Conservation (phyloP, 225 moss, liverwort and hornwort species). For the Lunularia cruciata region DNA sequence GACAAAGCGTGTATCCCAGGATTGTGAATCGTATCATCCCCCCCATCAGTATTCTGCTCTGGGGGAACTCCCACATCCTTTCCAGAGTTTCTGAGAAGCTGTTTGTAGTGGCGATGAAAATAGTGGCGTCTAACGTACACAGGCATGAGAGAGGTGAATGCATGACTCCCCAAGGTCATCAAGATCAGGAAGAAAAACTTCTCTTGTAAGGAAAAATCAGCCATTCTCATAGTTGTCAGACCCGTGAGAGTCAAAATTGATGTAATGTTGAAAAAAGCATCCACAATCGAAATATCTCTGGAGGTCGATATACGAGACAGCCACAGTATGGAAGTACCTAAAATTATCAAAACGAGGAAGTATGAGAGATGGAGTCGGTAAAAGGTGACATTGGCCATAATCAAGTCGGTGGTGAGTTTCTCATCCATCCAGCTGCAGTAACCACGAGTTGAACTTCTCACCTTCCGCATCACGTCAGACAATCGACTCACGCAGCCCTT, state of each 20-base stretch:
- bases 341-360: constrained; percentile 36
- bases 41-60: too few relatives aligned
- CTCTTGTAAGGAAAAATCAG: constrained; percentile 51
- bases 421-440: background rate
- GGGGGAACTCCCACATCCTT: too few relatives aligned
- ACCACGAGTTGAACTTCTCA: background rate
- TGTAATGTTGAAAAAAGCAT: constrained; percentile 58
- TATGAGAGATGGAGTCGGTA: constrained; percentile 51
- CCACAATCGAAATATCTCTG: constrained; percentile 43
- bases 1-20: too few relatives aligned
- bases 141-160: constrained; percentile 67
- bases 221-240: constrained; percentile 43
- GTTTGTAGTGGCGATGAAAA: constrained; percentile 29
- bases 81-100: background rate
- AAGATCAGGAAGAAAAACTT: constrained; percentile 41
- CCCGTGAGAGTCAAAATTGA: constrained; percentile 60
- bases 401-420: background rate
- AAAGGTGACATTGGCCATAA: constrained; percentile 36
- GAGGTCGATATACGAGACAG: constrained; percentile 18
- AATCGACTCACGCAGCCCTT: too few relatives aligned
- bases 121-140: constrained; percentile 55
- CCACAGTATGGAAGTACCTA: constrained; percentile 54
- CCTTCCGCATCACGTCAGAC: background rate
- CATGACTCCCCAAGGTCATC: constrained; percentile 63
- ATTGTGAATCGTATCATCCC: too few relatives aligned